Percentiles rank a stretch among this genome's conserved stretches.
phyloP scores from a whole-genome alignment of 176 grass and related monocot genomes.

The Avena atlantica region DNA sequence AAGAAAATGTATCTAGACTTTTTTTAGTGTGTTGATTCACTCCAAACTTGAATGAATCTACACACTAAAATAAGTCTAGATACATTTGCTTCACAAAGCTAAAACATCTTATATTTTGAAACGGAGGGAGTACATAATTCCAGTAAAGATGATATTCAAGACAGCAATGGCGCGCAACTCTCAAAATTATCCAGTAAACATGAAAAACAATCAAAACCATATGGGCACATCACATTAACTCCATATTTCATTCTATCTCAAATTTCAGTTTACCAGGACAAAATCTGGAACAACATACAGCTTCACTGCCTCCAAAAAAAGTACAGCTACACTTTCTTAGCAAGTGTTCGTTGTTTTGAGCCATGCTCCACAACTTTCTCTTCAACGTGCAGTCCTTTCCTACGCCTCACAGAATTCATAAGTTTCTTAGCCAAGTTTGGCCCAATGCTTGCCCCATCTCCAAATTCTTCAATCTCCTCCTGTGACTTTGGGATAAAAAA shows the following conservation, averaged over 20 bases:
- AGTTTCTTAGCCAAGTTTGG: slow-evolving; percentile 87
- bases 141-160: too few species aligned
- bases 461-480: slow-evolving; percentile 92
- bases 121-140: too few species aligned
- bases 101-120: too few species aligned
- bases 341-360: slow-evolving; percentile 87
- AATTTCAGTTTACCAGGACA: slow-evolving; percentile 45
- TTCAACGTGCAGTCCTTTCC: slow-evolving; percentile 90
- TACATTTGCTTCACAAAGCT: too few species aligned
- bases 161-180: background rate
- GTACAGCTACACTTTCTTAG: slow-evolving; percentile 78
- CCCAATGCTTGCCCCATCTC: slow-evolving; percentile 86
- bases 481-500: slow-evolving; percentile 89
- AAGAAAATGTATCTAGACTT: too few species aligned
- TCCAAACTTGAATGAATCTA: too few species aligned
- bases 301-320: slow-evolving; percentile 13
- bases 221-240: slow-evolving; percentile 16
- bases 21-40: too few species aligned
- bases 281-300: slow-evolving; percentile 30
- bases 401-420: slow-evolving; percentile 90
- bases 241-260: slow-evolving; percentile 19
- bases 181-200: background rate
- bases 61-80: too few species aligned
- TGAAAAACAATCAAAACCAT: background rate
- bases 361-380: slow-evolving; percentile 97